These are phyloP conservation scores for Saccharomycopsis synnaedendra DNA, from an alignment of 805 yeast species.

Conservation along the genomic window DNA sequence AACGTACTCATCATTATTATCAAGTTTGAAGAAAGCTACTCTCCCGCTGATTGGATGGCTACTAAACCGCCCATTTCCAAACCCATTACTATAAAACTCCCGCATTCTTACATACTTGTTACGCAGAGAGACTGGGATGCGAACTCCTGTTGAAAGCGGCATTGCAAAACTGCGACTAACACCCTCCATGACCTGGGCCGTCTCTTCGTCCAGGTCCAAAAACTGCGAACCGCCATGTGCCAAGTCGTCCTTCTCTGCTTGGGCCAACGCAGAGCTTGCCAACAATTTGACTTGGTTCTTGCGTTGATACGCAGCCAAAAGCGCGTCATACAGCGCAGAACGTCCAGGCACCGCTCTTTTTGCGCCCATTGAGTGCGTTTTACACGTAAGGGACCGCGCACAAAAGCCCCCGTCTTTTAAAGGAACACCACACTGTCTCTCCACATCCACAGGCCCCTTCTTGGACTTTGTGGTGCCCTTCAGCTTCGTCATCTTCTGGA, in stretches of 20 bases:
- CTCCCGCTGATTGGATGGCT: slow-evolving; percentile 47
- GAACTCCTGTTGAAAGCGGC: slow-evolving; percentile 70
- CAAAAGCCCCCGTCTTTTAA: slow-evolving; percentile 91
- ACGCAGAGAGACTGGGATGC: slow-evolving; percentile 61
- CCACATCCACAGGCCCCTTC: slow-evolving; percentile 82
- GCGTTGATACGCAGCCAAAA: slow-evolving; percentile 82
- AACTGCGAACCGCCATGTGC: slow-evolving; percentile 33
- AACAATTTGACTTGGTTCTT: slow-evolving; percentile 86
- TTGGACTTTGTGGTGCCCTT: slow-evolving; percentile 3
- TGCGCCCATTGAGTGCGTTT: slow-evolving; percentile 97
- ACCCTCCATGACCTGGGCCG: slow-evolving; percentile 84
- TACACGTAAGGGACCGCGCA: slow-evolving; percentile 92
- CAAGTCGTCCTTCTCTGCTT: slow-evolving; percentile 62
- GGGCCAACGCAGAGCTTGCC: slow-evolving; percentile 69
- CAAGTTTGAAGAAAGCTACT: slow-evolving; percentile 65
- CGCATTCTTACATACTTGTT: slow-evolving; percentile 75
- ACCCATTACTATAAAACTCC: slow-evolving; percentile 64
- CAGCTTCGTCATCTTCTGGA: slow-evolving; percentile 29
- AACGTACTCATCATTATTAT: slow-evolving; percentile 54
- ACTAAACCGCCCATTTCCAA: slow-evolving; percentile 38
- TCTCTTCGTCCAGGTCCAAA: slow-evolving; percentile 83
- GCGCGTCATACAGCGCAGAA: slow-evolving; percentile 81
- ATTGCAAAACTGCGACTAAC: slow-evolving; percentile 68
- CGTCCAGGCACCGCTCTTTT: slow-evolving; percentile 92
- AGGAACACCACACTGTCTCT: slow-evolving; percentile 92